Conservation (phyloP, 306 rosid species). For the Elaeagnus macrophylla region DNA sequence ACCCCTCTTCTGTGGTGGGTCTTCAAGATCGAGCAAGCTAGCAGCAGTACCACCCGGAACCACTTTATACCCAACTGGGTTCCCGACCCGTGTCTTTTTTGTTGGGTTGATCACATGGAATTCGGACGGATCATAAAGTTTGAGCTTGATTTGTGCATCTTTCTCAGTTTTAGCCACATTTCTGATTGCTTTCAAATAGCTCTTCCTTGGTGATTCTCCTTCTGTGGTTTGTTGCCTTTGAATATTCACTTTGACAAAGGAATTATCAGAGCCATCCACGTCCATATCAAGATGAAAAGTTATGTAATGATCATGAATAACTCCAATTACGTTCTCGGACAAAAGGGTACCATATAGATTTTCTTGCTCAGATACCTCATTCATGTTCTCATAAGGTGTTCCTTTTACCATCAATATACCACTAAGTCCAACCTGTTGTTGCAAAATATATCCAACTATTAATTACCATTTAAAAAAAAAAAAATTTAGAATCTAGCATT, state of each 20-base stretch:
- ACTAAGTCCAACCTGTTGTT: slow-evolving; percentile 67
- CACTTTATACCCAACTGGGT: slow-evolving; percentile 80
- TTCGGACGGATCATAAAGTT: slow-evolving; percentile 66
- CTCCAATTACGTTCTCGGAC: slow-evolving; percentile 72
- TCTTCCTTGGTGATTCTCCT: slow-evolving; percentile 60
- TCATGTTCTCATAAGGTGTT: slow-evolving; percentile 43
- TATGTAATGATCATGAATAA: slow-evolving; percentile 72
- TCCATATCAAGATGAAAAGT: slow-evolving; percentile 80
- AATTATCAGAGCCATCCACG: slow-evolving; percentile 65
- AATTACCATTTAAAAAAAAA: too few relatives aligned
- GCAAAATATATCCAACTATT: background rate
- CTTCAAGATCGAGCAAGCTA: slow-evolving; percentile 50
- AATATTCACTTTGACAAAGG: slow-evolving; percentile 64
- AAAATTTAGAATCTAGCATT: too few relatives aligned
- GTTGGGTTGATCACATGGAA: slow-evolving; percentile 61
- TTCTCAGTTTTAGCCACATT: slow-evolving; percentile 75
- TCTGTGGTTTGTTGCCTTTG: slow-evolving; percentile 33
- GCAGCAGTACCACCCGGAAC: slow-evolving; percentile 77
- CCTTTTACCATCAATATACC: slow-evolving; percentile 95
- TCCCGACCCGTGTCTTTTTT: slow-evolving; percentile 62
- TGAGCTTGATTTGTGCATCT: slow-evolving; percentile 62
- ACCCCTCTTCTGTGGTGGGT: slow-evolving; percentile 74
- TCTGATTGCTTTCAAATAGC: slow-evolving; percentile 60
- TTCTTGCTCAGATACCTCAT: slow-evolving; percentile 36
- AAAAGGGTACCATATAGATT: slow-evolving; percentile 66